These are phyloP conservation scores for Russula brevipes DNA, from an alignment of 768 basidiomycete genomes.

Conservation along the genomic window DNA sequence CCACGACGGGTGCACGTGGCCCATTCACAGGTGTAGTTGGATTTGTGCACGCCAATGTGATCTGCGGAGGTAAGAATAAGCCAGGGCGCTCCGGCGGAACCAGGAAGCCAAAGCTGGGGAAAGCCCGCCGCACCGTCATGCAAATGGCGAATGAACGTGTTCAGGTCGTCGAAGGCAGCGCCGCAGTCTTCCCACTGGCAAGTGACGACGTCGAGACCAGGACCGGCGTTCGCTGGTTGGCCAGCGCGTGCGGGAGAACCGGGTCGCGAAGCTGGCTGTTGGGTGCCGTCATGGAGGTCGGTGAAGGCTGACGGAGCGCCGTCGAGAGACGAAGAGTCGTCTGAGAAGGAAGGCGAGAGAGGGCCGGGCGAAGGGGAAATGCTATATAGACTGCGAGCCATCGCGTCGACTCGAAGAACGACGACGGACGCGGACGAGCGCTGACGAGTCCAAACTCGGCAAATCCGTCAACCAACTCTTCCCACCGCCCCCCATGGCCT, in stretches of 20 bases:
- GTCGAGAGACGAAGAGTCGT: constrained; percentile 26
- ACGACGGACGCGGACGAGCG: background rate
- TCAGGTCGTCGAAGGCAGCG: constrained; percentile 63
- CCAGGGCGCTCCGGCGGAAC: constrained; percentile 19
- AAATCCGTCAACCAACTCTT: background rate
- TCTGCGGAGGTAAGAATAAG: constrained; percentile 38
- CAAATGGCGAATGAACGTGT: constrained; percentile 75
- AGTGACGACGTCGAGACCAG: constrained; percentile 50
- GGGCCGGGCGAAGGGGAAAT: constrained; percentile 39
- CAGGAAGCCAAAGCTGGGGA: background rate
- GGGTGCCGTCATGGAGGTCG: constrained; percentile 29
- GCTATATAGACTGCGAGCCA: constrained; percentile 36
- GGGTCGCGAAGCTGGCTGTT: constrained; percentile 32
- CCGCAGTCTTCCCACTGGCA: constrained; percentile 87
- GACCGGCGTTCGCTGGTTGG: constrained; percentile 20
- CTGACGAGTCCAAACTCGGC: background rate
- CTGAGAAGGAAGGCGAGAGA: constrained; percentile 38
- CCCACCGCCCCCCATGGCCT: background rate
- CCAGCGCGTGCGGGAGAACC: constrained; percentile 36
- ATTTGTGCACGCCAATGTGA: constrained; percentile 80
- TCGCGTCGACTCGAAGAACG: background rate
- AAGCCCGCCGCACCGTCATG: constrained; percentile 56
- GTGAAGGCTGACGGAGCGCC: constrained; percentile 14
- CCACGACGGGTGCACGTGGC: constrained; percentile 72
- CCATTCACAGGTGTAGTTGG: constrained; percentile 90